phyloP scores from a whole-genome alignment of 148 eudicot species.

The Bassia scoparia region DNA sequence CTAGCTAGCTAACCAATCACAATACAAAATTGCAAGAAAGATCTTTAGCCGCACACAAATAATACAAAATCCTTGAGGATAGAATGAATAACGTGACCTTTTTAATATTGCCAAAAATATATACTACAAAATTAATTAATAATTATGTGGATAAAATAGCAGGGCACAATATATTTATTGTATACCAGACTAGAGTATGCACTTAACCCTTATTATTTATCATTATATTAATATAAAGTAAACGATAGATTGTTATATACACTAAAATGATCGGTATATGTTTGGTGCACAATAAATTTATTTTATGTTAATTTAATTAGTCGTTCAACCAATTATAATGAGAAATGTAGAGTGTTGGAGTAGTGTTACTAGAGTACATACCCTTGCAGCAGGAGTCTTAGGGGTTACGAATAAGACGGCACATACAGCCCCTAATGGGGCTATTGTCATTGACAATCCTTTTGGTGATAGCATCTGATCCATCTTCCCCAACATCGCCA shows the following conservation, averaged over 20 bases:
- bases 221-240: no score
- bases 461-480: constrained; percentile 64
- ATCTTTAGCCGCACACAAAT: constrained; percentile 19
- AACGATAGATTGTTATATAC: no score
- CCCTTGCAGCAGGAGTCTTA: constrained; percentile 92
- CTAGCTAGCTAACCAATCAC: neutral
- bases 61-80: no score
- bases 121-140: neutral
- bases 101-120: no score
- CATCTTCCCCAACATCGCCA: constrained; percentile 80
- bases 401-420: constrained; percentile 83
- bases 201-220: no score
- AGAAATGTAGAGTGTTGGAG: no score
- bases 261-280: neutral
- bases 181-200: no score
- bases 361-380: constrained; percentile 24
- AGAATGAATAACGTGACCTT: neutral
- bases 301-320: no score
- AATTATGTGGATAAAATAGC: constrained; percentile 8
- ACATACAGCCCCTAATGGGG: constrained; percentile 92
- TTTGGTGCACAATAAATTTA: no score
- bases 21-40: neutral
- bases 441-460: constrained; percentile 78
- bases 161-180: neutral
- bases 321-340: no score